Evolutionary conservation across 495 filamentous ascomycete genomes (phyloP).

Genomic region (Trichoderma reesei): DNA sequence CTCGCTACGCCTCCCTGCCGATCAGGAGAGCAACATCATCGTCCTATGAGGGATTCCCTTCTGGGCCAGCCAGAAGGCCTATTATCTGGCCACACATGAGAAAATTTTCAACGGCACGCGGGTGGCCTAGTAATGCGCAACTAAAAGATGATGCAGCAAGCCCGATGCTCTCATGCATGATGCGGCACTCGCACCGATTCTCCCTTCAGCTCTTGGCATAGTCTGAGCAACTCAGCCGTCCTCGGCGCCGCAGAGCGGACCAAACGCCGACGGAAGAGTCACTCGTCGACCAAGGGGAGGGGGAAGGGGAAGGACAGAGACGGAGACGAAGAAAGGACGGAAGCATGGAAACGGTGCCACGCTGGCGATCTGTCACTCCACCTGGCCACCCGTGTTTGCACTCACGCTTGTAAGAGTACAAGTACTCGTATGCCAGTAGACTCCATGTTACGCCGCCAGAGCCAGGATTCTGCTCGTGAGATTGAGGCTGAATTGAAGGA

Average conservation of each 20-base stretch:
- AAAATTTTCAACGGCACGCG: not conserved
- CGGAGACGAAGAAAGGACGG: not conserved
- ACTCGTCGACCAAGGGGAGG: too few species aligned
- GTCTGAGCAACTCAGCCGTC: not conserved
- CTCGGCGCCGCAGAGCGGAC: not conserved
- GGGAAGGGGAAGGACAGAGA: not conserved
- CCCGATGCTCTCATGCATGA: not conserved
- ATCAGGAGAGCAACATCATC: too few species aligned
- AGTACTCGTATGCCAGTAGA: too few species aligned
- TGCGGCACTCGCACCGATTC: not conserved
- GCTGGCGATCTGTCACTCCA: not conserved
- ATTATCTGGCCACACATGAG: not conserved
- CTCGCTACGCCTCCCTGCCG: not conserved
- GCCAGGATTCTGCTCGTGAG: not conserved
- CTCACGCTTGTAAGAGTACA: too few species aligned
- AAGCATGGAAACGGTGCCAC: not conserved
- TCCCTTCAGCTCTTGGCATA: not conserved
- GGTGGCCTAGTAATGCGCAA: not conserved
- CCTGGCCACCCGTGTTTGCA: too few species aligned
- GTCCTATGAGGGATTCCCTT: too few species aligned
- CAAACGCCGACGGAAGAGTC: not conserved
- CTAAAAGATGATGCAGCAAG: not conserved
- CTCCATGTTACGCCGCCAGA: not conserved
- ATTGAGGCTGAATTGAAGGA: conserved; percentile 6
- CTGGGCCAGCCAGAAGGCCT: not conserved